Evolutionary conservation across 495 filamentous ascomycete species (phyloP).

Genomic region (Aspergillus ostianus): DNA sequence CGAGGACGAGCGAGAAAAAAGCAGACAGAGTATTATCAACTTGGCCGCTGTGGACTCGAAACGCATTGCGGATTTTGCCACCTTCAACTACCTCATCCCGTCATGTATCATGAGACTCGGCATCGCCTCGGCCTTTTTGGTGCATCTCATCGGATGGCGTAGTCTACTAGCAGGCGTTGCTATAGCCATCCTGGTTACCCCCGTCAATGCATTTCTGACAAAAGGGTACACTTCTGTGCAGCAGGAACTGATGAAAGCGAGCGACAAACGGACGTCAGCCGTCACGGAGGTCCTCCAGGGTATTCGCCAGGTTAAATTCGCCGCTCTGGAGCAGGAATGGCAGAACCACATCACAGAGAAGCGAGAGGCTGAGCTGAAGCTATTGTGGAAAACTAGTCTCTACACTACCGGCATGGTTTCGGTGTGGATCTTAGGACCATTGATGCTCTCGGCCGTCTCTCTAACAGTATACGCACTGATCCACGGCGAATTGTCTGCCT

Average conservation of each 20-base stretch:
- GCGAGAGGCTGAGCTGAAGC: conserved; percentile 63
- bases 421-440: conserved; percentile 73
- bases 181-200: conserved; percentile 60
- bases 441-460: conserved; percentile 69
- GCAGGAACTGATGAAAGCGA: conserved; percentile 72
- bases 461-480: conserved; percentile 66
- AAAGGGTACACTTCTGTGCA: conserved; percentile 66
- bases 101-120: conserved; percentile 54
- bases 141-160: conserved; percentile 70
- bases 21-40: conserved; percentile 77
- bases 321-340: conserved; percentile 78
- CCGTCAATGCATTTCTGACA: conserved; percentile 67
- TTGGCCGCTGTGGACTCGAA: conserved; percentile 75
- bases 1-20: conserved; percentile 58
- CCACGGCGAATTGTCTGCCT: conserved; percentile 62
- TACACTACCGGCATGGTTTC: conserved; percentile 53
- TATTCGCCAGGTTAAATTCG: conserved; percentile 88
- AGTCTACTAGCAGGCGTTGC: conserved; percentile 66
- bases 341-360: conserved; percentile 66
- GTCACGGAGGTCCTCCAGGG: conserved; percentile 79
- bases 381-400: conserved; percentile 64
- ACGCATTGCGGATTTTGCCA: conserved; percentile 68
- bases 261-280: conserved; percentile 75
- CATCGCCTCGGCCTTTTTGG: conserved; percentile 63
- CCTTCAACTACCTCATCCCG: conserved; percentile 64